These are phyloP conservation scores for Cystobasidium ongulense DNA, from an alignment of 768 basidiomycete species.

Conservation along the genomic window DNA sequence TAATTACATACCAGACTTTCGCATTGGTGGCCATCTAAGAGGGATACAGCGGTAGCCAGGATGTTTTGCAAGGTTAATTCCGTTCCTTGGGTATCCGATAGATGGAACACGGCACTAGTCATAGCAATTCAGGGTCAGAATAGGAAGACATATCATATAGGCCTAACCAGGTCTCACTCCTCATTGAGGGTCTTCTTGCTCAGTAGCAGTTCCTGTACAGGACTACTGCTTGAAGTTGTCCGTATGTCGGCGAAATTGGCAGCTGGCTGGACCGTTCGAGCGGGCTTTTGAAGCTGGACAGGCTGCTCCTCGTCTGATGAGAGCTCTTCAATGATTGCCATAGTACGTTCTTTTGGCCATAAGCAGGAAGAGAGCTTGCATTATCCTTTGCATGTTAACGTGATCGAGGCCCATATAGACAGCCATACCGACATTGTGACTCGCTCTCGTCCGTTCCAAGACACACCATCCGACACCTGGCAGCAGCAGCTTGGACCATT, in stretches of 20 bases:
- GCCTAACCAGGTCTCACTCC: no score
- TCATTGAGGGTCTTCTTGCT: not conserved
- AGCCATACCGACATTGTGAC: not conserved
- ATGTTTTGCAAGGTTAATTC: not conserved
- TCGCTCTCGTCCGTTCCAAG: not conserved
- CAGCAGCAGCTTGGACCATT: not conserved
- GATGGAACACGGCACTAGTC: not conserved
- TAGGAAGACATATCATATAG: not conserved
- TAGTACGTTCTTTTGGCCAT: not conserved
- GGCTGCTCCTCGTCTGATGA: slow-evolving; percentile 1
- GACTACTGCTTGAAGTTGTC: not conserved
- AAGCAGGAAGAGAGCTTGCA: not conserved
- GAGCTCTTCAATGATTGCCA: slow-evolving; percentile 16
- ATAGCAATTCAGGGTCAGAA: not conserved
- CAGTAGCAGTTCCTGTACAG: not conserved
- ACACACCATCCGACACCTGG: not conserved
- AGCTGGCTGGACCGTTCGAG: not conserved
- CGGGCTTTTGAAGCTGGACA: not conserved
- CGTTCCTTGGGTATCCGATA: not conserved
- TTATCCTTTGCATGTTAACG: not conserved
- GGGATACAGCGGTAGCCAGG: not conserved
- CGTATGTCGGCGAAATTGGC: not conserved
- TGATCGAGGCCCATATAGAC: not conserved
- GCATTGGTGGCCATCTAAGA: not conserved
- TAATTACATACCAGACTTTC: not conserved